phyloP scores from a whole-genome alignment of 805 yeast species.

The Candida sakaeoensis region DNA sequence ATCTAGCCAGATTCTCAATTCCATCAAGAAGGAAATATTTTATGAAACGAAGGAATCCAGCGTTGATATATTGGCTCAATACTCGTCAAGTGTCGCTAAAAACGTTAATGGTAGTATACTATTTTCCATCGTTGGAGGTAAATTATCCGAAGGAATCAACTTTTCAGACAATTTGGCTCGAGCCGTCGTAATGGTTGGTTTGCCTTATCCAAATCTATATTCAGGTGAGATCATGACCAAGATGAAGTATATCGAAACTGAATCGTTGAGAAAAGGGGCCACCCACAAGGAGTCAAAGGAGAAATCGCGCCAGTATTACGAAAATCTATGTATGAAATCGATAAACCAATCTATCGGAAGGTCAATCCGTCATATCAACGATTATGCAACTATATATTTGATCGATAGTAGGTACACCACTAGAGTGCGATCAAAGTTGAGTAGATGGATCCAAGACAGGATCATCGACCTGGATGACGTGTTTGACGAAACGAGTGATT shows the following conservation, averaged over 20 bases:
- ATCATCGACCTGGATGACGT: slow-evolving; percentile 14
- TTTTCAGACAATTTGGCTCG: slow-evolving; percentile 86
- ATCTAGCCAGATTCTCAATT: slow-evolving; percentile 20
- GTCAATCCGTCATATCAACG: slow-evolving; percentile 79
- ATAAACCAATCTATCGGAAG: slow-evolving; percentile 92
- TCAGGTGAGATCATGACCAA: slow-evolving; percentile 80
- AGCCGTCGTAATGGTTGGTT: slow-evolving; percentile 79
- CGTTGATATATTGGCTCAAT: slow-evolving; percentile 50
- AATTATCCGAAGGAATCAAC: slow-evolving; percentile 89
- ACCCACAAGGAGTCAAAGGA: slow-evolving; percentile 42
- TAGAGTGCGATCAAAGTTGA: slow-evolving; percentile 54
- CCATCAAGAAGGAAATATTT: slow-evolving; percentile 49
- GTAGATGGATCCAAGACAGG: slow-evolving; percentile 63
- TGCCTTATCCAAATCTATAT: slow-evolving; percentile 83
- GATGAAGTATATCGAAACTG: slow-evolving; percentile 56
- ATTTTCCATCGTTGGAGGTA: slow-evolving; percentile 88
- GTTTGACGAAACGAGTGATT: slow-evolving; percentile 23
- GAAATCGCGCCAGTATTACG: slow-evolving; percentile 59
- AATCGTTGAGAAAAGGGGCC: slow-evolving; percentile 47
- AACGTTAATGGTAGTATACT: slow-evolving; percentile 61
- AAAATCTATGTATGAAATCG: slow-evolving; percentile 84
- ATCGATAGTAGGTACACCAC: slow-evolving; percentile 60
- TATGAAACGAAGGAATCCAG: slow-evolving; percentile 49
- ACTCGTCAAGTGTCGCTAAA: slow-evolving; percentile 38
- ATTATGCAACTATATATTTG: slow-evolving; percentile 72